Evolutionary conservation across 106 monocot species (phyloP), one percentile per base, ranked within the genome.

Genomic region (Dendrobium chrysotoxum): DNA sequence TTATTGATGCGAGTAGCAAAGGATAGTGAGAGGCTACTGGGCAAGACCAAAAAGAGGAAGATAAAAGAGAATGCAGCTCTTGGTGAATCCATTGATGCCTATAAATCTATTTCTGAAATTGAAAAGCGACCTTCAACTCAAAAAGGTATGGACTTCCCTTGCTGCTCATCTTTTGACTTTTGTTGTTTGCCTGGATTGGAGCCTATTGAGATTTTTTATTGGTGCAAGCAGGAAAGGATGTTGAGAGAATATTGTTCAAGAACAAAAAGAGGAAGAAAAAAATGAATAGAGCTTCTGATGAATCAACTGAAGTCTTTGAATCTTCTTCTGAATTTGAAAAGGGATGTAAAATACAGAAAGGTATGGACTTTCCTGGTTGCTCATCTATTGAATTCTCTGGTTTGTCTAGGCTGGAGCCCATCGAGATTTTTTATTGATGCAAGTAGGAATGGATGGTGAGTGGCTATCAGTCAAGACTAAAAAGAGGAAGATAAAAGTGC

Each of bases 1-100:
- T 70, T 70, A 15, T 70, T 70, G 64, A 65, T 65, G 25, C 64
- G 25, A 23, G 64, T 65, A 65, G 64, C 25, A 65, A 65, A 65
- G 26, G 64, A 26, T 65, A 11, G 15, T 50, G 50, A 50, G 50
- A 50, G 50, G 16, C 50, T 50, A 2, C 13, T 13, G 0, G 15
- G 11, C 3, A 50, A 50, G 15, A 13, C 11, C 50, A 50, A 50
- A 50, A 13, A 50, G 13, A 50, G 50, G 11, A 50, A 50, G 50
- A 50, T 50, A 50, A 50, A 13, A 50, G 13, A 11, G 11, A 50
- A 13, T 50, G 15, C 0, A 13, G 13, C 50, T 50, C 13, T 15
- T 50, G 50, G 13, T 50, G 50, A 50, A 50, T 50, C 13, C 1
- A 15, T 50, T 50, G 50, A 15, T 13, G 50, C 13, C 13, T 1